A percentile compares a stretch with the other conserved stretches of the same genome.
Evolutionary conservation across 495 filamentous ascomycete species (phyloP).

Genomic region (Aspergillus asperescens): DNA sequence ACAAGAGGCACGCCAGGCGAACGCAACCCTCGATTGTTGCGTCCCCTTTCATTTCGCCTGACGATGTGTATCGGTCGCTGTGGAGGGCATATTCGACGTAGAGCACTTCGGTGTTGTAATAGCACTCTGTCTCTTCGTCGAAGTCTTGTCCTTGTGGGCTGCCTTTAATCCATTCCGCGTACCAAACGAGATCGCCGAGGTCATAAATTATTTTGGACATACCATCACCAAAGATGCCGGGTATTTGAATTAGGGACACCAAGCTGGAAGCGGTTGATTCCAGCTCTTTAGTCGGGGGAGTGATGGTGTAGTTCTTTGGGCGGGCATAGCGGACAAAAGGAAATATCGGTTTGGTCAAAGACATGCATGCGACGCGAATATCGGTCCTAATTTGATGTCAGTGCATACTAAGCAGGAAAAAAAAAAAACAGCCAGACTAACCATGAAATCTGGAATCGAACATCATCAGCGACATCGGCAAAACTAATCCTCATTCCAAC

Average conservation of each 20-base stretch:
- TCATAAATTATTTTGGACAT: constrained; percentile 36
- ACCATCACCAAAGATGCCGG: constrained; percentile 35
- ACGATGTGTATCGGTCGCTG: constrained; percentile 51
- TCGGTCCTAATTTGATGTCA: constrained; percentile 35
- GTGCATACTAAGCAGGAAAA: not conserved
- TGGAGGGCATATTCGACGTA: constrained; percentile 42
- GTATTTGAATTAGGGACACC: constrained; percentile 33
- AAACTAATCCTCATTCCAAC: constrained; percentile 41
- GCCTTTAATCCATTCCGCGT: constrained; percentile 41
- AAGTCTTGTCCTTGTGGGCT: constrained; percentile 30
- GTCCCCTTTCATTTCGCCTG: constrained; percentile 55
- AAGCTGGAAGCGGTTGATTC: constrained; percentile 34
- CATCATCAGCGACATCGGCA: constrained; percentile 36
- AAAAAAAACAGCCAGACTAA: constrained; percentile 18
- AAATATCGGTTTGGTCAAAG: constrained; percentile 42
- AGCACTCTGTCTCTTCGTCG: constrained; percentile 39
- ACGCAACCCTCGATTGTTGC: constrained; percentile 41
- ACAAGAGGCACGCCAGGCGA: constrained; percentile 40
- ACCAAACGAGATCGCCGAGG: constrained; percentile 38
- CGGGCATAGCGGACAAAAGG: constrained; percentile 39
- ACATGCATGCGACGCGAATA: constrained; percentile 44
- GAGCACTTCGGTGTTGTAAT: constrained; percentile 45
- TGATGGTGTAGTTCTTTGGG: constrained; percentile 32
- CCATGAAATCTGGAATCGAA: constrained; percentile 47
- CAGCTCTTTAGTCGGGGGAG: constrained; percentile 35